Evolutionary conservation across 345 rosid species (phyloP), one percentile per base, ranked within the genome.

Genomic region (Dimocarpus longan): DNA sequence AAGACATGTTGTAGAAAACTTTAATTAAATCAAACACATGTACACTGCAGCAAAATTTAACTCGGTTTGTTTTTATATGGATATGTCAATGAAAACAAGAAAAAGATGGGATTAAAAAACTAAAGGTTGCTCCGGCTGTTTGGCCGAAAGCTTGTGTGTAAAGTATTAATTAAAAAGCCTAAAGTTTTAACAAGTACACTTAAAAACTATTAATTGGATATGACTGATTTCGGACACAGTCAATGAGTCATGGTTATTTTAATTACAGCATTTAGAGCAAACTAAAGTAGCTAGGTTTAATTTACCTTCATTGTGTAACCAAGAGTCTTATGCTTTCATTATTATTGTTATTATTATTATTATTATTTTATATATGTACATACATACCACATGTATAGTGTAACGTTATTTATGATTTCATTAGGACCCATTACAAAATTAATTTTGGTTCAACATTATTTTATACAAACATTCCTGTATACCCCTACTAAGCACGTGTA

Each of bases 131-230:
- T 65, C 1, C 44, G n/a, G 74, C 66, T 9, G 72, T 39, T 76
- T 42, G 56, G 79, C 74, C 74, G 67, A 77, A 77, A 68, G 57
- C 21, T 57, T 76, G 56, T 57, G 13, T 68, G 13, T 40, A 68
- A 67, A 54, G 43, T 60, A 19, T 74, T 12, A 66, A 32, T 43
- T 21, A 19, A 64, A 73, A 40, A 22, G 18, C 2, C 24, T 46
- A 24, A 37, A 13, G n/a, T 7, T 5, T 52, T 6, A 28, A 5
- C 12, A 66, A 66, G 71, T 12, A 66, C 65, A 7, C 48, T 12
- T 12, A 28, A 46, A 6, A 21, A 1, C 26, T 13, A 12, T 18
- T 32, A 42, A 28, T 21, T 50, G 7, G 70, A 46, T 18, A n/a
- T 46, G 60, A 73, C 46, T 48, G 70, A 39, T 42, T 74, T 12